phyloP scores from a whole-genome alignment of 2,329 filamentous ascomycete species.

The Dissoconium aciculare region DNA sequence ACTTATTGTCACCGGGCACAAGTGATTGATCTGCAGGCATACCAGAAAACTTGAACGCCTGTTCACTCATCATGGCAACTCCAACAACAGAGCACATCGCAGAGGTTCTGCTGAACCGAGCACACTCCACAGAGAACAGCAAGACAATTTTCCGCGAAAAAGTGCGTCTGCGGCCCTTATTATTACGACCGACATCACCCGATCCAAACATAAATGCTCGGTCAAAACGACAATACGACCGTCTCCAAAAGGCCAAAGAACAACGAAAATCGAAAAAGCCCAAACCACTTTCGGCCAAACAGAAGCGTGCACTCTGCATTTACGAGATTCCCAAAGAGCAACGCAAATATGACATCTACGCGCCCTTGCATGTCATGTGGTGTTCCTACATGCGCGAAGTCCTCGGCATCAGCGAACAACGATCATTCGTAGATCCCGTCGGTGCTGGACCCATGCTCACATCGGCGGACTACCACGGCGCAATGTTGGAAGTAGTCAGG shows the following conservation, averaged over 20 bases:
- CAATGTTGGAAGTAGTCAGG: slow-evolving; percentile 64
- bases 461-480: slow-evolving; percentile 84
- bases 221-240: slow-evolving; percentile 25
- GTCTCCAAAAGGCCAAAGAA: slow-evolving; percentile 21
- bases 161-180: slow-evolving; percentile 66
- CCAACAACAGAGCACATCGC: slow-evolving; percentile 19
- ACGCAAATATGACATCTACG: slow-evolving; percentile 60
- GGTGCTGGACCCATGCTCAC: slow-evolving; percentile 58
- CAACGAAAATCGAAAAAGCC: slow-evolving; percentile 35
- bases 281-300: slow-evolving; percentile 59
- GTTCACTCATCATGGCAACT: slow-evolving; percentile 14
- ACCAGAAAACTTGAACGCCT: too few relatives aligned
- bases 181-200: slow-evolving; percentile 63
- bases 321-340: slow-evolving; percentile 58
- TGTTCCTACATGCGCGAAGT: slow-evolving; percentile 71
- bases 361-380: slow-evolving; percentile 67
- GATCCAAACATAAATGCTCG: slow-evolving; percentile 41
- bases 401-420: slow-evolving; percentile 38
- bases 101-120: slow-evolving; percentile 55
- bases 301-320: slow-evolving; percentile 58
- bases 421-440: slow-evolving; percentile 38
- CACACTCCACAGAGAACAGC: slow-evolving; percentile 60
- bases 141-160: slow-evolving; percentile 64
- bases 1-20: too few relatives aligned
- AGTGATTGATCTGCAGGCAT: too few relatives aligned